Conservation (phyloP, 2,329 filamentous ascomycete genomes). For the Stagonosporopsis cucurbitacearum region DNA sequence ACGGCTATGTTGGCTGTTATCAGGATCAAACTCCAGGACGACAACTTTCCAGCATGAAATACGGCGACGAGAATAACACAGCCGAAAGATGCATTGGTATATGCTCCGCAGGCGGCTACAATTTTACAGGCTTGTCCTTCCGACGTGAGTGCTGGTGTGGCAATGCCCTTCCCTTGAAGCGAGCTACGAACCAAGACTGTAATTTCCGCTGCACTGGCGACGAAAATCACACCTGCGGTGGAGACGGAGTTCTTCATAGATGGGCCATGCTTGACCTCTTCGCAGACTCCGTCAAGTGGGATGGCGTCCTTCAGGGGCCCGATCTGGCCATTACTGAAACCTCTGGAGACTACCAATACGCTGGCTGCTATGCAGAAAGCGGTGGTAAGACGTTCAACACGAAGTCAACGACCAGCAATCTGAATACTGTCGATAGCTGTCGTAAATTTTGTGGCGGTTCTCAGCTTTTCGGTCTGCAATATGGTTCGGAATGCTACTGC, state of each 20-base stretch:
- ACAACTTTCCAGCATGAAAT: slow-evolving; percentile 56
- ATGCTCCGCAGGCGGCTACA: slow-evolving; percentile 48
- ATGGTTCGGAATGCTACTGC: slow-evolving; percentile 28
- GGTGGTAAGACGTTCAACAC: slow-evolving; percentile 18
- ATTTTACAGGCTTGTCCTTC: slow-evolving; percentile 60
- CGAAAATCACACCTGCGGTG: slow-evolving; percentile 61
- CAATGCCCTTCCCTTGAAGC: slow-evolving; percentile 53
- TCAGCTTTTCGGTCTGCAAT: slow-evolving; percentile 44
- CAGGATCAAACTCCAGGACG: slow-evolving; percentile 63
- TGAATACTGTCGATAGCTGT: slow-evolving; percentile 11
- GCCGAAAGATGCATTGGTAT: slow-evolving; percentile 55
- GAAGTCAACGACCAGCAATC: slow-evolving; percentile 6
- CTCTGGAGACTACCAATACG: slow-evolving; percentile 21
- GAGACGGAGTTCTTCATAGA: slow-evolving; percentile 53
- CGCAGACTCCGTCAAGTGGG: slow-evolving; percentile 26
- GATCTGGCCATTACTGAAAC: slow-evolving; percentile 22
- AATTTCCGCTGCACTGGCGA: slow-evolving; percentile 60
- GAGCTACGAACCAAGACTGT: slow-evolving; percentile 57
- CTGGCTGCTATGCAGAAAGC: slow-evolving; percentile 22
- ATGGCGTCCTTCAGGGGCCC: slow-evolving; percentile 28
- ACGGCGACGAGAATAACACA: slow-evolving; percentile 52
- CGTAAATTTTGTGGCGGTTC: slow-evolving; percentile 36
- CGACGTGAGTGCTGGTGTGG: slow-evolving; percentile 63
- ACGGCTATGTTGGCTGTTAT: slow-evolving; percentile 63
- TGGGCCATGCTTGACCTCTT: slow-evolving; percentile 55